Evolutionary conservation across 2,329 filamentous ascomycete genomes (phyloP).

Genomic region (Apiospora sp.): DNA sequence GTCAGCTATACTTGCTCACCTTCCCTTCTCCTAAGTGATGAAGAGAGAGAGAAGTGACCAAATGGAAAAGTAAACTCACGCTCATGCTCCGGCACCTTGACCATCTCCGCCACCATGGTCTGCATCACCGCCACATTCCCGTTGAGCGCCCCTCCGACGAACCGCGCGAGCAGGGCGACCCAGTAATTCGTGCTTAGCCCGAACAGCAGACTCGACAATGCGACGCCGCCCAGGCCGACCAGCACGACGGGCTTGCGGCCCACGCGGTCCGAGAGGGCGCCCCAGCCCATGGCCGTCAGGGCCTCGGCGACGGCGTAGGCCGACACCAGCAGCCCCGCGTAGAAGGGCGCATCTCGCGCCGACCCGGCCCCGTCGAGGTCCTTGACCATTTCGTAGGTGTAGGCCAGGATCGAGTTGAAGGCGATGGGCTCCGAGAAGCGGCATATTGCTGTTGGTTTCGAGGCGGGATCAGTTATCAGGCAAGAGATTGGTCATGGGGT

Average conservation of each 20-base stretch:
- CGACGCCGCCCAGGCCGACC: constrained; percentile 46
- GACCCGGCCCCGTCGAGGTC: constrained; percentile 48
- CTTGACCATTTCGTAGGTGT: constrained; percentile 52
- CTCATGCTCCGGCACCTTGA: constrained; percentile 51
- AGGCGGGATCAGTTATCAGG: neutral
- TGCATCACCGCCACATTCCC: constrained; percentile 49
- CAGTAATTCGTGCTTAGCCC: constrained; percentile 51
- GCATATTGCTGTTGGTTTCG: constrained; percentile 47
- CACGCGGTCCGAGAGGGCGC: constrained; percentile 49
- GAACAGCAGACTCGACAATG: constrained; percentile 51
- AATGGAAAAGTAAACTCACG: constrained; percentile 36
- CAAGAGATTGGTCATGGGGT: neutral
- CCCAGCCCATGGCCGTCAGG: constrained; percentile 52
- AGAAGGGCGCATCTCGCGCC: constrained; percentile 54
- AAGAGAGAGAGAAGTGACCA: neutral
- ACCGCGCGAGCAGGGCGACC: constrained; percentile 51
- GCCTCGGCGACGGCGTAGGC: constrained; percentile 54
- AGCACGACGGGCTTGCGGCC: constrained; percentile 48
- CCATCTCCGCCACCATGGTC: constrained; percentile 51
- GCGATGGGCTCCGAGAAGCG: constrained; percentile 55
- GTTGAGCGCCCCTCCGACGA: constrained; percentile 49
- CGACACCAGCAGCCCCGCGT: constrained; percentile 56
- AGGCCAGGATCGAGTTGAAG: constrained; percentile 54
- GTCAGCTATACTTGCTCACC: neutral
- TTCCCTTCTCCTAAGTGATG: neutral